Evolutionary conservation across 2,329 filamentous ascomycete genomes (phyloP).

Genomic region (Paraphaeosphaeria minitans): DNA sequence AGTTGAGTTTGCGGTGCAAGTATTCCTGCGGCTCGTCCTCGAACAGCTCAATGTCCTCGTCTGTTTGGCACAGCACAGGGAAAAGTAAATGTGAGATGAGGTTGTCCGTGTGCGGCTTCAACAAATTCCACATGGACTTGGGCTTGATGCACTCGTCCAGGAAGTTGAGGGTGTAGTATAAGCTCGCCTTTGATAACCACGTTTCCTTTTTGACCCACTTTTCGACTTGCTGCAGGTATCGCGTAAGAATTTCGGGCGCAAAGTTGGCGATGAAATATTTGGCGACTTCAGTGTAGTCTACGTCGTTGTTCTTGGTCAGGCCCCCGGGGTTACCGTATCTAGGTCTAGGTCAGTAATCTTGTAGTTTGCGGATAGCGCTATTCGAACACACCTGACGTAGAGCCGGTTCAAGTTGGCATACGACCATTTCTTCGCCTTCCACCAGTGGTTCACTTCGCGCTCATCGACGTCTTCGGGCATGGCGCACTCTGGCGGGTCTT

Average conservation of each 20-base stretch:
- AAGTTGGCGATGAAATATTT: slow-evolving; percentile 91
- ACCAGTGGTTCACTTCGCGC: slow-evolving; percentile 95
- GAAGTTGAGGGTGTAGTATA: slow-evolving; percentile 93
- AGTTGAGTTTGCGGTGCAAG: slow-evolving; percentile 95
- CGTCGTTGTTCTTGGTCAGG: slow-evolving; percentile 73
- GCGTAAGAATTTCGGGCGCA: slow-evolving; percentile 93
- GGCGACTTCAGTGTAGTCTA: slow-evolving; percentile 80
- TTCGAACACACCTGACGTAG: slow-evolving; percentile 74
- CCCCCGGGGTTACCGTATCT: slow-evolving; percentile 89
- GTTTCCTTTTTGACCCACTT: slow-evolving; percentile 95
- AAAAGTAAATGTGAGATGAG: slow-evolving; percentile 95
- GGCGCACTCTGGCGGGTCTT: slow-evolving; percentile 77
- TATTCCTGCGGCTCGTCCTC: slow-evolving; percentile 95
- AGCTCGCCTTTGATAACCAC: slow-evolving; percentile 92
- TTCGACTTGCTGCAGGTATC: slow-evolving; percentile 92
- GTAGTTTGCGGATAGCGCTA: background rate
- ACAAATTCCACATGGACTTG: slow-evolving; percentile 93
- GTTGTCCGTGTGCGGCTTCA: slow-evolving; percentile 92
- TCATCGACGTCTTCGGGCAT: slow-evolving; percentile 82
- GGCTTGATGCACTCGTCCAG: slow-evolving; percentile 97
- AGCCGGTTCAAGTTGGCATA: slow-evolving; percentile 97
- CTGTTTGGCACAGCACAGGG: slow-evolving; percentile 88
- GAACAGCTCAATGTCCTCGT: slow-evolving; percentile 93
- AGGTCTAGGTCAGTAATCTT: slow-evolving; percentile 23
- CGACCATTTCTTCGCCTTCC: slow-evolving; percentile 99